phyloP scores from a whole-genome alignment of 306 rosid genomes.

The Vigna mungo region DNA sequence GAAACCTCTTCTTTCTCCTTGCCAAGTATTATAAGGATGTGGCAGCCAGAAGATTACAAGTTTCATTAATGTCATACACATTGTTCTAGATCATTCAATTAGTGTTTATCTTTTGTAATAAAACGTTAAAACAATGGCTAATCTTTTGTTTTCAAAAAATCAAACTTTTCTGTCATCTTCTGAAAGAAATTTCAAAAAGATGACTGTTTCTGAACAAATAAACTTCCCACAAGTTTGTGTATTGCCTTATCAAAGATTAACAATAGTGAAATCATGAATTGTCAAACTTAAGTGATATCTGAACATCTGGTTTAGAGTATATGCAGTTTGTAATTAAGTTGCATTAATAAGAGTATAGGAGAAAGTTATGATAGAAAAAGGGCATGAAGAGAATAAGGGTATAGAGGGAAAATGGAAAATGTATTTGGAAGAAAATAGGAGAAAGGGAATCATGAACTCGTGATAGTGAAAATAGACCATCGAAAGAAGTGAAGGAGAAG shows the following conservation, averaged over 20 bases:
- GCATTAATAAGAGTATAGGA: background rate
- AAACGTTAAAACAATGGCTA: background rate
- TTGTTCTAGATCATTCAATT: background rate
- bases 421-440: constrained; percentile 27
- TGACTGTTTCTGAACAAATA: background rate
- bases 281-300: background rate
- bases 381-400: constrained; percentile 41
- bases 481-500: constrained; percentile 85
- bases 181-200: background rate
- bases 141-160: background rate
- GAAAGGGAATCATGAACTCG: constrained; percentile 63
- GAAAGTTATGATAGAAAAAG: background rate
- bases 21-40: background rate
- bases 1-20: background rate
- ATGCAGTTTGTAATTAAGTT: background rate
- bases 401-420: constrained; percentile 42
- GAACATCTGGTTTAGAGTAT: background rate
- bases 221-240: background rate
- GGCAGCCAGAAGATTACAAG: background rate
- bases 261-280: background rate
- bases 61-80: background rate
- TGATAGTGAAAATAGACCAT: constrained; percentile 70
- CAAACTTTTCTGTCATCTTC: background rate
- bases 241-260: background rate
- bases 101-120: too few relatives aligned